Evolutionary conservation across 2,329 filamentous ascomycete species (phyloP).

Genomic region (Blastomyces emzantsi): DNA sequence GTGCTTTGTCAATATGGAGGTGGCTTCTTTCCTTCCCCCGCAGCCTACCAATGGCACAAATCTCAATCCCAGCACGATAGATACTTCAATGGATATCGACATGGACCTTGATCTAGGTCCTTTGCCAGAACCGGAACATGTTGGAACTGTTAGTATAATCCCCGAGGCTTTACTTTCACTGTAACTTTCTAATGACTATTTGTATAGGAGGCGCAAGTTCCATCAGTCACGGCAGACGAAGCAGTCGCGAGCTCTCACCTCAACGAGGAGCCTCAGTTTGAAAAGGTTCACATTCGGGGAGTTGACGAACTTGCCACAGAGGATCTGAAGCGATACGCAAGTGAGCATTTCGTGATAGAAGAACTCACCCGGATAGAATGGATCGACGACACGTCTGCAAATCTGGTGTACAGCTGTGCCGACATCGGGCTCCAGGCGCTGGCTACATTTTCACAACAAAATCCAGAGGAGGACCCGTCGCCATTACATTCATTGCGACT

Average conservation of each 20-base stretch:
- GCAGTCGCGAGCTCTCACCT: constrained; percentile 26
- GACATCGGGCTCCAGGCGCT: constrained; percentile 49
- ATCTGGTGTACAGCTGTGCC: constrained; percentile 62
- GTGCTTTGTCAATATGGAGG: constrained; percentile 17
- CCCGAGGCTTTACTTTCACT: background rate
- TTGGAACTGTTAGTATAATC: constrained; percentile 20
- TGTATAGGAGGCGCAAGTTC: constrained; percentile 6
- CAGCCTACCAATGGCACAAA: constrained; percentile 13
- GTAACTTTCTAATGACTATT: background rate
- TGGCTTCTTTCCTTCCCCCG: constrained; percentile 14
- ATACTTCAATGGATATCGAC: constrained; percentile 56
- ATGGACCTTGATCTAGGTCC: constrained; percentile 56
- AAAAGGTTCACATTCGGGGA: constrained; percentile 76
- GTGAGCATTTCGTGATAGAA: constrained; percentile 53
- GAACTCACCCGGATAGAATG: constrained; percentile 65
- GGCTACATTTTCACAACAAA: constrained; percentile 37
- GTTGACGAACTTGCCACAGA: constrained; percentile 72
- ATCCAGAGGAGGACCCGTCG: constrained; percentile 26
- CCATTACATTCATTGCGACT: constrained; percentile 53
- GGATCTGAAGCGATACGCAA: constrained; percentile 67
- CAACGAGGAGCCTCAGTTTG: constrained; percentile 29
- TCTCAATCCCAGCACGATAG: constrained; percentile 19
- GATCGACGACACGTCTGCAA: constrained; percentile 90
- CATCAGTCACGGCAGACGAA: constrained; percentile 13
- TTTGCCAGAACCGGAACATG: constrained; percentile 35